Evolutionary conservation across 257 asterid species (phyloP).

Genomic region (Euphrasia confusa): DNA sequence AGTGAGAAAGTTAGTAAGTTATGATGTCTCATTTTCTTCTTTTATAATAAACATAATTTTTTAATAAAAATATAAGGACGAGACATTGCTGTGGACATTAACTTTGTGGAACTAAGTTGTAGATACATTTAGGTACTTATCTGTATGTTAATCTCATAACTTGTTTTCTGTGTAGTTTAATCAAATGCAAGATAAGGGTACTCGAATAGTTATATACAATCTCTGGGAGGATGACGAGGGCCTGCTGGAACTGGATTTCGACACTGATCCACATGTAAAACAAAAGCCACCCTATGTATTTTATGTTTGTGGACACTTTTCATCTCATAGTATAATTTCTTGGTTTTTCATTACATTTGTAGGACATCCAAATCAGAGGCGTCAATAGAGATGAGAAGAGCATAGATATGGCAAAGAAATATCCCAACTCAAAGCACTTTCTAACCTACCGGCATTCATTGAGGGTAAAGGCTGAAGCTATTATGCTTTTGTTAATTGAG

Average conservation of each 20-base stretch:
- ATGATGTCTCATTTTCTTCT: background rate
- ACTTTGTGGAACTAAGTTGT: constrained; percentile 10
- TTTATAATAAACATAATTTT: no score
- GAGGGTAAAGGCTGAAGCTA: constrained; percentile 50
- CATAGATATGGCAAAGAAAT: constrained; percentile 75
- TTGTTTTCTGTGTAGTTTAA: constrained; percentile 48
- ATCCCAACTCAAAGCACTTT: constrained; percentile 92
- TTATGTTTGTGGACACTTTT: constrained; percentile 12
- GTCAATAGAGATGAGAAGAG: constrained; percentile 88
- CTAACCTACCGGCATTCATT: constrained; percentile 89
- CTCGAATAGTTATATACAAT: constrained; percentile 78
- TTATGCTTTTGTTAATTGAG: constrained; percentile 10
- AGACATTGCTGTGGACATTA: background rate
- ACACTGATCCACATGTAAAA: constrained; percentile 68
- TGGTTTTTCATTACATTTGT: constrained; percentile 23
- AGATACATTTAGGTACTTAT: background rate
- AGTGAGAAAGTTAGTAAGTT: background rate
- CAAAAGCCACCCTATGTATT: background rate
- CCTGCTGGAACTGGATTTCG: constrained; percentile 78
- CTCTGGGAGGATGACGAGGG: constrained; percentile 99
- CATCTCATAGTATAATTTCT: constrained; percentile 3
- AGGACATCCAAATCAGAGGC: constrained; percentile 98
- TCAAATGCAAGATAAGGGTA: constrained; percentile 74
- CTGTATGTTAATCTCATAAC: constrained; percentile 17
- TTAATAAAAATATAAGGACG: no score